Conservation (phyloP, 2,329 filamentous ascomycete genomes). For the Gnomoniopsis sp. region DNA sequence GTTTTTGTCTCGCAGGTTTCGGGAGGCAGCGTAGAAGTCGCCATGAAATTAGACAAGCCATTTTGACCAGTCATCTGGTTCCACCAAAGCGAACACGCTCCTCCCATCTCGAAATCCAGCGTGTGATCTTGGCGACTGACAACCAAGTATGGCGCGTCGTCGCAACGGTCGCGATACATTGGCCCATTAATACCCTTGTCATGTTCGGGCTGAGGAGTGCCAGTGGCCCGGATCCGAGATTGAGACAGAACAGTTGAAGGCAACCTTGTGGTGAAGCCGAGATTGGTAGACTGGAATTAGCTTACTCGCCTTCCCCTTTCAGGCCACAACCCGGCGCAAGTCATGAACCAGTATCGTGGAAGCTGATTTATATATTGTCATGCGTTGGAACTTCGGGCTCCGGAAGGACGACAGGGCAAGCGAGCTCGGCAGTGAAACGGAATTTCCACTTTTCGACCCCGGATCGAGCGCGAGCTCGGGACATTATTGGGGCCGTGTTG, state of each 20-base stretch:
- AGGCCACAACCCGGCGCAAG: not conserved
- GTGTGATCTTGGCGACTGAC: no score
- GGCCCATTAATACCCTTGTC: no score
- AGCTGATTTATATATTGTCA: not conserved
- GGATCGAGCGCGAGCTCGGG: not conserved
- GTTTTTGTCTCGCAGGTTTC: not conserved
- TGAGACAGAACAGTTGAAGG: not conserved
- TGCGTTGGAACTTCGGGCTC: not conserved
- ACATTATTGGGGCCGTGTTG: not conserved
- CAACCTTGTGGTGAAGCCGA: not conserved
- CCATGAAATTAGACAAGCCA: not conserved
- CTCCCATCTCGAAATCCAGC: not conserved
- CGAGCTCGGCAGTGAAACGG: not conserved
- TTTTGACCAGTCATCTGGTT: not conserved
- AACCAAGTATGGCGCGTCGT: no score
- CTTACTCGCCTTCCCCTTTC: not conserved
- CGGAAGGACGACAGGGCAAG: not conserved
- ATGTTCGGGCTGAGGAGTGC: no score
- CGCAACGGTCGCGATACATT: no score
- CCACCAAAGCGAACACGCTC: not conserved
- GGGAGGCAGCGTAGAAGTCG: not conserved
- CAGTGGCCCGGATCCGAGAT: no score
- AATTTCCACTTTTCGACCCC: no score
- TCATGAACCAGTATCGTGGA: not conserved
- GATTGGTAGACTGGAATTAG: not conserved